Conservation (phyloP, 192 early-diverging fungal species). For the Backusella westeae region DNA sequence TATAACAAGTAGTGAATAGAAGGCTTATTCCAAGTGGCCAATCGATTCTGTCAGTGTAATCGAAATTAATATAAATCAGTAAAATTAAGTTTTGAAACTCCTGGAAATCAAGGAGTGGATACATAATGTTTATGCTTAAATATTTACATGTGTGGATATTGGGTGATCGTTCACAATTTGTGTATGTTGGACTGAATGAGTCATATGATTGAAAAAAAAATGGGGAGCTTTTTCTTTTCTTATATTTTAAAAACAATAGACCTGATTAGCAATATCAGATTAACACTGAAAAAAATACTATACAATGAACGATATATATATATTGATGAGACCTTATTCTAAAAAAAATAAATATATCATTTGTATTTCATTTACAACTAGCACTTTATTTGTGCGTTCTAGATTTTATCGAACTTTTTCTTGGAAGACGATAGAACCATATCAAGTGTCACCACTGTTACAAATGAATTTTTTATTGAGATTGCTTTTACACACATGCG, state of each 20-base stretch:
- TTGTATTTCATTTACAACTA: neutral
- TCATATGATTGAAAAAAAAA: neutral
- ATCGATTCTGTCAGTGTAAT: neutral
- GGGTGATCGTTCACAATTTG: neutral
- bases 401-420: neutral
- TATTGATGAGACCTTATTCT: neutral
- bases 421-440: neutral
- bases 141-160: neutral
- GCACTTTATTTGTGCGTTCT: neutral
- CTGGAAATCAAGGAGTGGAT: neutral
- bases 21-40: neutral
- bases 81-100: neutral
- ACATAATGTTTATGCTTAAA: neutral
- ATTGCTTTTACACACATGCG: neutral
- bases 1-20: neutral
- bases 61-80: neutral
- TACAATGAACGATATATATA: neutral
- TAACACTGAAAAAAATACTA: neutral
- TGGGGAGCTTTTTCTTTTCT: neutral
- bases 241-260: neutral
- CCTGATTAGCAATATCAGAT: too few relatives aligned
- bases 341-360: neutral
- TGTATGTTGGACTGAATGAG: neutral
- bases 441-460: neutral
- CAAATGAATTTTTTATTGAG: neutral